Base-by-base conservation (phyloP, 345 rosid species). In the Heritiera fomes region DNA sequence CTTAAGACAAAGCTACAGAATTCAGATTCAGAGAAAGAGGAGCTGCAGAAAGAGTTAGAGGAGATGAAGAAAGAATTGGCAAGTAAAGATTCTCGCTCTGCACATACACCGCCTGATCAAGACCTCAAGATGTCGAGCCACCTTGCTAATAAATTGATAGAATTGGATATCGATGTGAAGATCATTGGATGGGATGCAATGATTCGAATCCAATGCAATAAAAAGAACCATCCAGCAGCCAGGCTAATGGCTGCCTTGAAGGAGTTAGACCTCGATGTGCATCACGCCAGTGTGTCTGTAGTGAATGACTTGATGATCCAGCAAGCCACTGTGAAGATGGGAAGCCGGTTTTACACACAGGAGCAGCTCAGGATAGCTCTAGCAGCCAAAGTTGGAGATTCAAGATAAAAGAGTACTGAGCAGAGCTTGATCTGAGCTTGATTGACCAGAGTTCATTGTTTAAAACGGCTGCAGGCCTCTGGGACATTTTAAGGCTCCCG, bases 251-350 rank as follows among this genome's bases (percentile, higher is more conserved):
- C 87, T 56, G 93, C 98, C 46, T 84, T 95, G n/a, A 91, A 82
- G 86, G 99, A 93, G 23, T 78, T 95, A 82, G 97, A 93, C 75
- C 88, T 95, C 55, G 98, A 95, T 53, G 98, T 95, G 72, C 87
- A 89, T 78, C 96, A 95, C 13, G 99, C 97, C 12, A 95, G 97
- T 71, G 91, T 92, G 55, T 90, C 97, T 0, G 97, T 92, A 47
- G 89, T 92, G 82, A 92, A 95, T 74, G 99, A 93, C 77, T 78
- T 95, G 84, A 95, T 93, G 98, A 95, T 95, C 80, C 99, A 92
- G 65, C 98, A 95, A 89, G 99, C 99, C 2, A 92, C 97, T 0
- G 99, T 95, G 66, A 93, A 91, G 84, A 95, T 95, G 95, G 94
- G 92, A 20, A 87, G 86, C 69, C 90, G 88, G 77, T 82, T 87